These are phyloP conservation scores for Panicum virgatum DNA, from an alignment of 202 grass and related monocot species.

Conservation along the genomic window DNA sequence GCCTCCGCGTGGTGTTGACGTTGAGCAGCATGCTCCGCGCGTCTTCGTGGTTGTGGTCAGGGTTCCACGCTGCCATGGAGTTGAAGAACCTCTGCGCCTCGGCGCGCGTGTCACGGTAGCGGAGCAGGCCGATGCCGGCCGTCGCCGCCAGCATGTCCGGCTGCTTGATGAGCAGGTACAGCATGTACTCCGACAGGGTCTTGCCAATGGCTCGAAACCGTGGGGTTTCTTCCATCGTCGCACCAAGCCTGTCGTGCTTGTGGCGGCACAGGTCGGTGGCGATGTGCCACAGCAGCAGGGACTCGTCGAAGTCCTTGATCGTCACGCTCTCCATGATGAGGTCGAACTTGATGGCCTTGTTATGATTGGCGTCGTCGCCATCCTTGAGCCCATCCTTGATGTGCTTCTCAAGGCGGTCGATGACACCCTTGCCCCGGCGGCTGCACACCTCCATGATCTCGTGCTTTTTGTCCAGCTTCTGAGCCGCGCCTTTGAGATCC, in stretches of 20 bases:
- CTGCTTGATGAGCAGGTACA: slow-evolving; percentile 46
- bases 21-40: background rate
- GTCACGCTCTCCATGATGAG: background rate
- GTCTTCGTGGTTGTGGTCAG: background rate
- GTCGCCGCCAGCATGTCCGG: slow-evolving; percentile 31
- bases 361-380: too few species aligned
- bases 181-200: slow-evolving; percentile 52
- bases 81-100: slow-evolving; percentile 31
- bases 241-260: too few species aligned
- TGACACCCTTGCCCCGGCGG: background rate
- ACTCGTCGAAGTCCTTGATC: slow-evolving; percentile 26
- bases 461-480: fast-evolving
- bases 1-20: slow-evolving; percentile 1
- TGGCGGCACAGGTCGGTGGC: slow-evolving; percentile 47
- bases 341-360: slow-evolving; percentile 39
- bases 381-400: fast-evolving
- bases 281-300: slow-evolving; percentile 51
- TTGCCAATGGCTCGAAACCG: background rate
- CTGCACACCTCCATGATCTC: background rate
- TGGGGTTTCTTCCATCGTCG: too few species aligned
- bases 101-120: slow-evolving; percentile 35
- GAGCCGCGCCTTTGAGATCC: background rate
- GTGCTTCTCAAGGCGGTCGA: fast-evolving
- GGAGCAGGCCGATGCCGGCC: slow-evolving; percentile 31
- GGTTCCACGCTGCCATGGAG: background rate